Evolutionary conservation across 2,329 filamentous ascomycete genomes (phyloP).

Genomic region (Hypoxylon sp.): DNA sequence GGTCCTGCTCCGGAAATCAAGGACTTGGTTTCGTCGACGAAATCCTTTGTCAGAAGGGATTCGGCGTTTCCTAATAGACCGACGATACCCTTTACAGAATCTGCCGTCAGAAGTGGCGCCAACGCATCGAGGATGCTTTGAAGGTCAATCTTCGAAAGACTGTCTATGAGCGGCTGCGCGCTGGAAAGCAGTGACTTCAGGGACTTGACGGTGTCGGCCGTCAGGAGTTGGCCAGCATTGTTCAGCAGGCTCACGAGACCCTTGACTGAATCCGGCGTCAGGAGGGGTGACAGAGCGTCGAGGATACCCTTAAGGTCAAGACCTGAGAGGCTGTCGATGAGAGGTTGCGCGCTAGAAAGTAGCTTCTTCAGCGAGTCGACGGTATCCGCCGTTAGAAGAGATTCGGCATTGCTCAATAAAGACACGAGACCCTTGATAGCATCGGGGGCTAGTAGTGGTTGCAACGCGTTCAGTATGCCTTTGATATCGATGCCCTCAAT

Average conservation of each 20-base stretch:
- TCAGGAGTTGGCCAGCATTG: conserved; percentile 56
- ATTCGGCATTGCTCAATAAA: conserved; percentile 54
- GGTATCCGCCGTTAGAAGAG: conserved; percentile 51
- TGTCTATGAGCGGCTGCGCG: conserved; percentile 51
- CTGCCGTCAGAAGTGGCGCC: conserved; percentile 52
- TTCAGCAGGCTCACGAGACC: conserved; percentile 52
- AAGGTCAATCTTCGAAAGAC: conserved; percentile 53
- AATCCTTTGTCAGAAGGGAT: conserved; percentile 45
- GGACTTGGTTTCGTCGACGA: conserved; percentile 48
- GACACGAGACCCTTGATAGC: conserved; percentile 52
- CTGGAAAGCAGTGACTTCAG: conserved; percentile 44
- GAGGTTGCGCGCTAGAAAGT: conserved; percentile 46
- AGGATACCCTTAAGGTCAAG: conserved; percentile 30
- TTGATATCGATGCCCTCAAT: conserved; percentile 52
- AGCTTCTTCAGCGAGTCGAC: conserved; percentile 45
- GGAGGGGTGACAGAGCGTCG: conserved; percentile 52
- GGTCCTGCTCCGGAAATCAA: conserved; percentile 48
- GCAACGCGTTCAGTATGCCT: conserved; percentile 51
- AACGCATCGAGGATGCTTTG: conserved; percentile 53
- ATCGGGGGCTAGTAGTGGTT: conserved; percentile 49
- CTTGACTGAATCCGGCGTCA: conserved; percentile 49
- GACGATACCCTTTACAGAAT: conserved; percentile 50
- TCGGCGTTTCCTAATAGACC: conserved; percentile 51
- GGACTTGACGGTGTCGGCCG: conserved; percentile 44
- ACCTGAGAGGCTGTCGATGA: conserved; percentile 50